These are phyloP conservation scores for Diaporthe sp. DNA, from an alignment of 2,329 filamentous ascomycete genomes.

Conservation along the genomic window DNA sequence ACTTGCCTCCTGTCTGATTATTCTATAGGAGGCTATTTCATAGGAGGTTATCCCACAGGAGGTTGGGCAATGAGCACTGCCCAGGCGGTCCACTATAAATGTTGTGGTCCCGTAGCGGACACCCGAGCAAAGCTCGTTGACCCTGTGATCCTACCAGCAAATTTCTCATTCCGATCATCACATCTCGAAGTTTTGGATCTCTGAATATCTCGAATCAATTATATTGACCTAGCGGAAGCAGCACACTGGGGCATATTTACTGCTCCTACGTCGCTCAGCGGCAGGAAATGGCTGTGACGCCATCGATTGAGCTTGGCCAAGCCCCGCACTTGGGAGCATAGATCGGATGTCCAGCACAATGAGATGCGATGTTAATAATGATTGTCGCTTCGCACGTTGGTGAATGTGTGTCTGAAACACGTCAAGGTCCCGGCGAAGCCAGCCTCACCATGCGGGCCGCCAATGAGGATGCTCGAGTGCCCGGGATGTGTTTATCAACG, in stretches of 20 bases:
- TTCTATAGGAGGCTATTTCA: too few relatives aligned
- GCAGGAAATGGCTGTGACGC: not conserved
- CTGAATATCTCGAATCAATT: not conserved
- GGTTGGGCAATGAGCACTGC: too few relatives aligned
- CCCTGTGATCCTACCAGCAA: fast-evolving
- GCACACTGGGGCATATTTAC: not conserved
- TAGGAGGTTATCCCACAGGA: too few relatives aligned
- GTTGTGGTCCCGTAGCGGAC: too few relatives aligned
- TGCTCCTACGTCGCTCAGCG: not conserved
- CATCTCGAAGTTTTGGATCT: not conserved
- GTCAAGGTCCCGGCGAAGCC: not conserved
- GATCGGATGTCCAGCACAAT: not conserved
- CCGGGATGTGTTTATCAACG: not conserved
- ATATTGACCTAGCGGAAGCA: too few relatives aligned
- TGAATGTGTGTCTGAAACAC: not conserved
- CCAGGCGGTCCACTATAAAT: too few relatives aligned
- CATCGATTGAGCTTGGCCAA: not conserved
- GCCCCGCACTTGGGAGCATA: not conserved
- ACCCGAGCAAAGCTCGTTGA: too few relatives aligned
- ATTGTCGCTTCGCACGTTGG: not conserved
- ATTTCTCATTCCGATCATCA: too few relatives aligned
- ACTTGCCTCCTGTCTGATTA: too few relatives aligned
- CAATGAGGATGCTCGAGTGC: not conserved
- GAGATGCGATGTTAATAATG: not conserved
- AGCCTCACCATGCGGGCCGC: not conserved